Percentiles rank a stretch among this genome's conserved stretches.
phyloP scores from a whole-genome alignment of 345 rosid genomes.

The Citrus unshiu region DNA sequence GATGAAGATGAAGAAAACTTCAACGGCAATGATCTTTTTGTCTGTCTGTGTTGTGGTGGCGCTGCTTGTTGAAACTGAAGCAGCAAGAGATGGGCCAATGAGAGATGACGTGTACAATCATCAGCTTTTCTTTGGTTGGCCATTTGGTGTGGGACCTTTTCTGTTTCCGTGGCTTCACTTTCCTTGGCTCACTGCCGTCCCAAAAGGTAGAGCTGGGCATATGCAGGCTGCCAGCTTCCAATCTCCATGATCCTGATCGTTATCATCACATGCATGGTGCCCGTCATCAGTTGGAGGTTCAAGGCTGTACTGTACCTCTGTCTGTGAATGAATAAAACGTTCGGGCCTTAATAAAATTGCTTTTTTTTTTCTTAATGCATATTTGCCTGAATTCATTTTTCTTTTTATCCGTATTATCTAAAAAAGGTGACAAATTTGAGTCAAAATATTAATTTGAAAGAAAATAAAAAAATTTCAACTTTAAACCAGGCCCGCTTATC shows the following conservation, averaged over 20 bases:
- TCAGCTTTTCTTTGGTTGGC: not conserved
- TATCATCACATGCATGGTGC: not conserved
- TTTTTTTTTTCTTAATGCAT: no score
- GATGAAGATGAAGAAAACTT: constrained; percentile 1
- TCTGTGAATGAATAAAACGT: no score
- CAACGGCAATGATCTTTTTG: not conserved
- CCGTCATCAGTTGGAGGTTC: no score
- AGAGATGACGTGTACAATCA: constrained; percentile 1
- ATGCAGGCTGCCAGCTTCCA: not conserved
- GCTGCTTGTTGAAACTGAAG: not conserved
- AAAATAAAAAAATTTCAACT: no score
- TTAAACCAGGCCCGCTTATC: no score
- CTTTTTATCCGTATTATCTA: no score
- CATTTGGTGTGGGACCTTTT: not conserved
- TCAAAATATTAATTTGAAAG: no score
- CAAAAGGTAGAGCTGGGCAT: not conserved
- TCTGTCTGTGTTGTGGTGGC: not conserved
- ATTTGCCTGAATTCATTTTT: no score
- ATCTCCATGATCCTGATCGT: not conserved
- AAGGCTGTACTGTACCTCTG: no score
- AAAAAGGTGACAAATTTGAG: no score
- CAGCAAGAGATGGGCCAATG: constrained; percentile 5
- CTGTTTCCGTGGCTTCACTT: not conserved
- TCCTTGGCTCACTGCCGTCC: not conserved
- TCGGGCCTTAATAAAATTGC: no score